Evolutionary conservation across 108 stramenopile species (phyloP).

Genomic region (Schizochytrium sp.): DNA sequence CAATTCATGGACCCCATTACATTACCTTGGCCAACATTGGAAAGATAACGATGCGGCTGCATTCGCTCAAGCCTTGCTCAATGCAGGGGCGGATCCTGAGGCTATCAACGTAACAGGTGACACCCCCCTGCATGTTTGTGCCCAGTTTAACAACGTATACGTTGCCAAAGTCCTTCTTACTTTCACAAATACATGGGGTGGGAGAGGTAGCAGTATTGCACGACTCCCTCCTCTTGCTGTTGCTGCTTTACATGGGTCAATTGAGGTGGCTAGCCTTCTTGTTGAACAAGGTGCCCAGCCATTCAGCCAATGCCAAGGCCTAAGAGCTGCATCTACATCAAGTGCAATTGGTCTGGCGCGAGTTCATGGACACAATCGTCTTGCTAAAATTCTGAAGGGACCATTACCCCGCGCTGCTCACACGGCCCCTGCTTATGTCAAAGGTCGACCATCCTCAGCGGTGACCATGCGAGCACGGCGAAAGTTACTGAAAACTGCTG

Average conservation of each 20-base stretch:
- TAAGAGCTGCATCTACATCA: background rate
- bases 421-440: background rate
- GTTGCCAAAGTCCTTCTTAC: background rate
- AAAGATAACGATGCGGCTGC: background rate
- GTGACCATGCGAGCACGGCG: background rate
- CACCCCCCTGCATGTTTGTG: background rate
- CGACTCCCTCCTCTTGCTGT: conserved; percentile 1
- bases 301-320: background rate
- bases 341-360: background rate
- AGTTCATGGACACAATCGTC: background rate
- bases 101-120: background rate
- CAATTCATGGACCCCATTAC: background rate
- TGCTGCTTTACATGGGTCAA: background rate
- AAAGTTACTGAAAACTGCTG: no score
- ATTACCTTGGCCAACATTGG: conserved; percentile 24
- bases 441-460: background rate
- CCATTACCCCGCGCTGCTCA: background rate
- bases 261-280: background rate
- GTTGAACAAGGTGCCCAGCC: background rate
- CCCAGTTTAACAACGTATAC: background rate
- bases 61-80: background rate
- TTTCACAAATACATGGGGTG: background rate
- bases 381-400: background rate
- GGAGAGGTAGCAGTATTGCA: background rate
- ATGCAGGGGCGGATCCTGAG: background rate